Evolutionary conservation across 75 land plant genomes (phyloP).

Genomic region (Sequoia sempervirens): DNA sequence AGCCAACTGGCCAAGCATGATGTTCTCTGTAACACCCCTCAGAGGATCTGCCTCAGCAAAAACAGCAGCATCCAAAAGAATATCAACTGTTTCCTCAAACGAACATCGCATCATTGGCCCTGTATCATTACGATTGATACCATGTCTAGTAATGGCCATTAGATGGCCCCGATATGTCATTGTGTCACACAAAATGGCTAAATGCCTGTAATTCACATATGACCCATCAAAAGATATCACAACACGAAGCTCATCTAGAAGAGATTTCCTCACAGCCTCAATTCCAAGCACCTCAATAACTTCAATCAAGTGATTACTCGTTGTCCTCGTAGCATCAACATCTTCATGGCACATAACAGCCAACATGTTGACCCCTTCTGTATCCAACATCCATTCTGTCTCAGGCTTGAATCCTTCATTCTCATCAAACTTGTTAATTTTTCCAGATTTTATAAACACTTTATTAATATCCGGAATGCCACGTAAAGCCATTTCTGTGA

Average conservation of each 20-base stretch:
- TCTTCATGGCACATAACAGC: slow-evolving; percentile 95
- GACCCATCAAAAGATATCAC: slow-evolving; percentile 97
- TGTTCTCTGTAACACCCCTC: slow-evolving; percentile 95
- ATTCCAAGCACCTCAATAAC: slow-evolving; percentile 98
- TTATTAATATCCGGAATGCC: slow-evolving; percentile 97
- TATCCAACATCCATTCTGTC: slow-evolving; percentile 94
- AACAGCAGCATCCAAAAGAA: slow-evolving; percentile 95
- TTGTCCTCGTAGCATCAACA: slow-evolving; percentile 86
- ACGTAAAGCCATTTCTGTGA: slow-evolving; percentile 91
- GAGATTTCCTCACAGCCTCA: slow-evolving; percentile 84
- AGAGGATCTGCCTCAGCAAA: slow-evolving; percentile 89
- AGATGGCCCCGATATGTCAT: slow-evolving; percentile 97
- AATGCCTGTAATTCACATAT: slow-evolving; percentile 93
- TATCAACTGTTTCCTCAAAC: slow-evolving; percentile 98
- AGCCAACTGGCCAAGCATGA: slow-evolving; percentile 95
- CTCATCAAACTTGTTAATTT: slow-evolving; percentile 76
- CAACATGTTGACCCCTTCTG: slow-evolving; percentile 95
- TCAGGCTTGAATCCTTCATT: slow-evolving; percentile 79
- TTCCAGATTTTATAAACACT: slow-evolving; percentile 79
- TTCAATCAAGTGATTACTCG: slow-evolving; percentile 93
- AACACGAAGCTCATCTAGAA: slow-evolving; percentile 88
- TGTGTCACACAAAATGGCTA: slow-evolving; percentile 90
- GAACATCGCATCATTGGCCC: slow-evolving; percentile 99
- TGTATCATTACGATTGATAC: slow-evolving; percentile 92
- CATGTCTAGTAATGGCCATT: slow-evolving; percentile 97